Base-by-base conservation (phyloP, 805 yeast species). In the Maudiozyma turicensis region DNA sequence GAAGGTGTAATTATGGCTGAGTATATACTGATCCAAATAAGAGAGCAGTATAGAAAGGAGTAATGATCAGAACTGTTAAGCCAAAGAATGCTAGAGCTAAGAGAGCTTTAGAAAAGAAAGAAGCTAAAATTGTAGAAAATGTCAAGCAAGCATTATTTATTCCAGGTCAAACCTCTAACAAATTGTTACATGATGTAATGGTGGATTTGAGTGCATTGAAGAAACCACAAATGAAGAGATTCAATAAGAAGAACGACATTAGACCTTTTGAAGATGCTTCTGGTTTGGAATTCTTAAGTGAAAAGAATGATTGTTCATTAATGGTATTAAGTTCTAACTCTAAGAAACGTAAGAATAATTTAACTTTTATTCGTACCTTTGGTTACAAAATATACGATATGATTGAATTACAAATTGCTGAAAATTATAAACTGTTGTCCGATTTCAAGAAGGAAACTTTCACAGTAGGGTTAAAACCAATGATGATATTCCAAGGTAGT, bases 51-150 rank as follows among this genome's bases (percentile, higher is more conserved):
- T 32, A 32, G 34, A 9, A 9, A 26, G 20, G 13, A 30, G 33
- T 43, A 45, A 56, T 63, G 61, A 58, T 58, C 52, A 69, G 77
- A 75, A 65, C 75, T 43, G 72, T 83, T 43, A 84, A 88, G 58
- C 98, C 99, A 37, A 90, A 89, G 72, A 93, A 84, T 63, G 96
- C 96, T 48, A 88, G 98, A 63, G 80, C 96, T 49, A 93, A 93
- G 72, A 81, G 99, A 69, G 98, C 96, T 6, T 65, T 90, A 54
- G 95, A 89, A 54, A 84, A 85, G 60, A 84, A 81, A 59, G 96
- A 89, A 60, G 80, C 97, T 47, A 91, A 89, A 69, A 67, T 88
- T 44, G 84, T 84, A 8, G 99, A 93, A 67, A 90, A 93, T 67
- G 81, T 84, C 53, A 93, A 93, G 69, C 77, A 81, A 48, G 97